Base-by-base conservation (phyloP, 2,329 filamentous ascomycete genomes). In the Penicillium sp. region DNA sequence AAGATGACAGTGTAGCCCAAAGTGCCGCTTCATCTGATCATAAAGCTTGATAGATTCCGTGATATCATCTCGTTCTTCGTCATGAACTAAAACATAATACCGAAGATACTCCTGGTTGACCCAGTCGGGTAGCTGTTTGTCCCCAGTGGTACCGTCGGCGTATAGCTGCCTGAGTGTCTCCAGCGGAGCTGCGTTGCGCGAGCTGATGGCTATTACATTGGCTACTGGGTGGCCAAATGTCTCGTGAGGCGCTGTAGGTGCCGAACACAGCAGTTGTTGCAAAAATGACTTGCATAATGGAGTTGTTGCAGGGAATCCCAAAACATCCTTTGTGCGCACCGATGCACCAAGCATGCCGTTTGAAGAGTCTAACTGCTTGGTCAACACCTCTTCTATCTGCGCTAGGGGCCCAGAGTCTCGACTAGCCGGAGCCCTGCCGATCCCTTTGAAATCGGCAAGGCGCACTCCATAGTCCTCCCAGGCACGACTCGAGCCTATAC, bases 21-120 rank as follows among this genome's bases (percentile, higher is more conserved):
- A 91, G 75, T 97, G 91, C n/a, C 94, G 87, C 76, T 97, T 99
- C 95, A 99, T 99, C 74, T 97, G 91, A 66, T 99, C 94, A 74
- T 96, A 99, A 29, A 97, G 80, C 19, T 87, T 85, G 74, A 93
- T 93, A 13, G 92, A 96, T 75, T 92, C 89, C 38, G 86, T 85
- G 60, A 97, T 96, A 71, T 99, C 92, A 69, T 96, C 93, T 60
- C 86, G 87, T 70, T 99, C 94, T 76, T 99, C 95, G 66, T 99
- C 94, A 68, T 99, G 94, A 19, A 99, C 88, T 41, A 99, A 80
- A 16, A 99, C 90, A 75, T 99, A 99, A 75, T 99, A 99, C 61
- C 94, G 85, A 62, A 99, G 79, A 72, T 94, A 99, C 60, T 97
- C 92, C 31, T 89, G 88, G 69, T 96, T 88, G 0, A 97, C 89